phyloP scores from a whole-genome alignment of 2,329 filamentous ascomycete species.

The Lasiodiplodia hormozganensis region DNA sequence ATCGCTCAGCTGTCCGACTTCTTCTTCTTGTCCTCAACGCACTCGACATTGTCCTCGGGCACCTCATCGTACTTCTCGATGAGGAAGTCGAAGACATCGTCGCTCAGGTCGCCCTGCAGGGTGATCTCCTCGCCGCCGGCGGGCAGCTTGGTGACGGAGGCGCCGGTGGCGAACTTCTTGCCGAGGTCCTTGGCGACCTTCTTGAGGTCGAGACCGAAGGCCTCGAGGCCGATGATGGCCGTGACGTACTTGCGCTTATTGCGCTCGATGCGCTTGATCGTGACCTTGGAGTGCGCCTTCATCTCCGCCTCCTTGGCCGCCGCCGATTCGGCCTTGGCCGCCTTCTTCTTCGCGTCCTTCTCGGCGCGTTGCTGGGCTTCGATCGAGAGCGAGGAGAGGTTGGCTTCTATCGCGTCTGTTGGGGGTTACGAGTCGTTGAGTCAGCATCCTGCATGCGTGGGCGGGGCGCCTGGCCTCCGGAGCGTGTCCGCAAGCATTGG shows the following conservation, averaged over 20 bases:
- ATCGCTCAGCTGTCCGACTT: slow-evolving; percentile 15
- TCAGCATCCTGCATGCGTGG: slow-evolving; percentile 7
- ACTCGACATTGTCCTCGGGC: slow-evolving; percentile 87
- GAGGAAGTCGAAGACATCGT: slow-evolving; percentile 92
- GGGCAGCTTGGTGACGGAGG: slow-evolving; percentile 86
- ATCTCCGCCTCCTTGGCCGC: slow-evolving; percentile 84
- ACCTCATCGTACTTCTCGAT: slow-evolving; percentile 87
- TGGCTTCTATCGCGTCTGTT: slow-evolving; percentile 73
- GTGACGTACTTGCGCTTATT: slow-evolving; percentile 99
- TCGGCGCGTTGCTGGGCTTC: slow-evolving; percentile 93
- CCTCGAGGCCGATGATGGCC: slow-evolving; percentile 86
- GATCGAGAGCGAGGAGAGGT: slow-evolving; percentile 83
- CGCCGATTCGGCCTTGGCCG: slow-evolving; percentile 87
- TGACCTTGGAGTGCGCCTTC: slow-evolving; percentile 80
- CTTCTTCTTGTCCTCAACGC: slow-evolving; percentile 29
- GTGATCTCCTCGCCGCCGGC: slow-evolving; percentile 94
- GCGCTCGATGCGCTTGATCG: slow-evolving; percentile 95
- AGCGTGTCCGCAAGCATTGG: not conserved
- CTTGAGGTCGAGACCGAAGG: slow-evolving; percentile 90
- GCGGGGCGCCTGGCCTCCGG: no score
- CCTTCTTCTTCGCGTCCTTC: slow-evolving; percentile 96
- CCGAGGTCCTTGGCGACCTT: slow-evolving; percentile 96
- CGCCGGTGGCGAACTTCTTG: slow-evolving; percentile 97
- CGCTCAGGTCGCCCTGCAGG: slow-evolving; percentile 94
- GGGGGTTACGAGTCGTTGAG: not conserved